These are phyloP conservation scores for Acanthamoeba sp. DNA, from an alignment of 208 protist genomes.

Conservation along the genomic window DNA sequence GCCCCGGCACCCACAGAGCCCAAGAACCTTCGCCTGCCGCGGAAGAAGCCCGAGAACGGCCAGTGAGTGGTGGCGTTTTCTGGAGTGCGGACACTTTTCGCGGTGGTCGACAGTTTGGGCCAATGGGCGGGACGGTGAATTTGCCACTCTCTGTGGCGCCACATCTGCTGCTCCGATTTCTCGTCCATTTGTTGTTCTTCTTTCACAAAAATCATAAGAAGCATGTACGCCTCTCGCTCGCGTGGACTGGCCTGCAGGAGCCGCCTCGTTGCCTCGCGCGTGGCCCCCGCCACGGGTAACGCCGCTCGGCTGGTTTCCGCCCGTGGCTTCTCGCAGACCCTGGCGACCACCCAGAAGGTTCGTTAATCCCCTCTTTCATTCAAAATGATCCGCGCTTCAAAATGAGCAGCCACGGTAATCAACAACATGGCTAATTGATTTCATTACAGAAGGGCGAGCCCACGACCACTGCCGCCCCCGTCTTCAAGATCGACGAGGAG, in stretches of 20 bases:
- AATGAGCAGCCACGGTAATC: too few species aligned
- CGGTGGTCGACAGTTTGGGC: neutral
- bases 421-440: too few species aligned
- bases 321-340: neutral
- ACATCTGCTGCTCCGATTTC: neutral
- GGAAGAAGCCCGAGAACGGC: too few species aligned
- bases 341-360: neutral
- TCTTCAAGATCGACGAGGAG: constrained; percentile 27
- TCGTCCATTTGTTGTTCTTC: neutral
- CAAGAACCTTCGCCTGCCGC: constrained; percentile 18
- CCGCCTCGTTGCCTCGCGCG: constrained; percentile 8
- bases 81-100: too few species aligned
- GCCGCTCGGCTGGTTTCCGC: neutral
- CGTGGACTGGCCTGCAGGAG: constrained; percentile 31
- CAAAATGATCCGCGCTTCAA: too few species aligned
- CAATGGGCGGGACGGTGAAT: too few species aligned
- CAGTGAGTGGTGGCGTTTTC: too few species aligned
- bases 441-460: constrained; percentile 2
- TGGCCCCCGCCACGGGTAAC: neutral
- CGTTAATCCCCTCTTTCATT: too few species aligned
- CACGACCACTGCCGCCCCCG: neutral
- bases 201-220: neutral
- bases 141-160: too few species aligned
- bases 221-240: constrained; percentile 39
- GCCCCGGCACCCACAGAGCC: constrained; percentile 7